phyloP scores from a whole-genome alignment of 225 moss, liverwort and hornwort species.

The Antitrichia curtipendula region DNA sequence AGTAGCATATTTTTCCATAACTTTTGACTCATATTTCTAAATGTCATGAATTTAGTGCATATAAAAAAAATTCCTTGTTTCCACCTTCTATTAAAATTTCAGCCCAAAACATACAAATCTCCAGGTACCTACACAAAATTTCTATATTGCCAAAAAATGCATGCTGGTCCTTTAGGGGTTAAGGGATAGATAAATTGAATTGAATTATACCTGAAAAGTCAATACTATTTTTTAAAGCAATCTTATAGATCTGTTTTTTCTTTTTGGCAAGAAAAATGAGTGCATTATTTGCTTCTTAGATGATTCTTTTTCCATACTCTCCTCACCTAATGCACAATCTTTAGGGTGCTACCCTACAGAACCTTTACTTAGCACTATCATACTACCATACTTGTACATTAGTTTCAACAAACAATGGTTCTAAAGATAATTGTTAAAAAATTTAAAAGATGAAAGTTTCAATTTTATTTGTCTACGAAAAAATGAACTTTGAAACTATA shows the following conservation, averaged over 20 bases:
- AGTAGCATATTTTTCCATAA: too few relatives aligned
- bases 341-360: too few relatives aligned
- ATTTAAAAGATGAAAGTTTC: too few relatives aligned
- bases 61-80: too few relatives aligned
- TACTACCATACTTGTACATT: fast-evolving
- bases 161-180: too few relatives aligned
- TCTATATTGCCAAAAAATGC: too few relatives aligned
- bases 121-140: too few relatives aligned
- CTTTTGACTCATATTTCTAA: too few relatives aligned
- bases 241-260: not conserved
- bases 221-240: not conserved
- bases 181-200: not conserved
- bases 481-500: fast-evolving
- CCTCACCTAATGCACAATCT: not conserved
- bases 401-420: fast-evolving
- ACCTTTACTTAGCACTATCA: fast-evolving
- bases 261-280: not conserved
- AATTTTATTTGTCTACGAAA: not conserved
- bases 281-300: not conserved
- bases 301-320: fast-evolving
- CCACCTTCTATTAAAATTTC: too few relatives aligned
- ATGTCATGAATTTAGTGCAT: too few relatives aligned
- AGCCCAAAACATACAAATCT: too few relatives aligned
- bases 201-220: fast-evolving
- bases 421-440: too few relatives aligned